phyloP scores from a whole-genome alignment of 768 basidiomycete species.

The Astraeus odoratus region DNA sequence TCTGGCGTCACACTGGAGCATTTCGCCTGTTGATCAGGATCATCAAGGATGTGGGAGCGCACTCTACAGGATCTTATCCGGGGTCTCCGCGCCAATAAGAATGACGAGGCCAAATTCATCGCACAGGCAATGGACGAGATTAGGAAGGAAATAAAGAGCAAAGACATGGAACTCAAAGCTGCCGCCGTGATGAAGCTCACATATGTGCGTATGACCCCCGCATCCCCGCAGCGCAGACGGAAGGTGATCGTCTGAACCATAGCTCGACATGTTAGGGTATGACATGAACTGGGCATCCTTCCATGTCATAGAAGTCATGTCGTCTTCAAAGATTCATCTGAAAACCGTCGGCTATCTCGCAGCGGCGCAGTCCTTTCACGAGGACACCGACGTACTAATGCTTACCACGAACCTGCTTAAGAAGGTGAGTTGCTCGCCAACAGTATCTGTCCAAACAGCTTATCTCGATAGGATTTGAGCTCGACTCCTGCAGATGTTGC shows the following conservation, averaged over 20 bases:
- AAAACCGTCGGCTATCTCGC: constrained; percentile 96
- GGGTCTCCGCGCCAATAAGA: constrained; percentile 92
- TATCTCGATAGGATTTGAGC: constrained; percentile 57
- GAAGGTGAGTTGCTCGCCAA: constrained; percentile 51
- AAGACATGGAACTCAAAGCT: constrained; percentile 96
- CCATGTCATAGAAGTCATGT: constrained; percentile 97
- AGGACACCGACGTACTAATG: constrained; percentile 96
- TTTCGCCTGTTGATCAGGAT: neutral
- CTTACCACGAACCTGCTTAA: constrained; percentile 93
- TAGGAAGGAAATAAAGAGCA: constrained; percentile 79
- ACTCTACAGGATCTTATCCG: constrained; percentile 93
- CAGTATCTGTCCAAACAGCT: constrained; percentile 7
- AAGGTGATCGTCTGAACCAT: constrained; percentile 9
- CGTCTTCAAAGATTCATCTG: constrained; percentile 81
- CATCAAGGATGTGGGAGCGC: constrained; percentile 79
- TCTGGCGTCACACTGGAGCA: neutral
- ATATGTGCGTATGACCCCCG: constrained; percentile 60
- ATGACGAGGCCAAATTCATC: constrained; percentile 88
- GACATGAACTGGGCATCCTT: constrained; percentile 97
- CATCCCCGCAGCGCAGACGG: neutral
- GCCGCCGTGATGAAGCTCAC: constrained; percentile 92
- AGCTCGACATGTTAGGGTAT: constrained; percentile 97
- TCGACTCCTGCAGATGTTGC: constrained; percentile 72
- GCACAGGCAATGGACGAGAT: constrained; percentile 93
- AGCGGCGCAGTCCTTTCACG: constrained; percentile 82